Evolutionary conservation across 176 grass and related monocot species (phyloP).

Genomic region (Lolium perenne): DNA sequence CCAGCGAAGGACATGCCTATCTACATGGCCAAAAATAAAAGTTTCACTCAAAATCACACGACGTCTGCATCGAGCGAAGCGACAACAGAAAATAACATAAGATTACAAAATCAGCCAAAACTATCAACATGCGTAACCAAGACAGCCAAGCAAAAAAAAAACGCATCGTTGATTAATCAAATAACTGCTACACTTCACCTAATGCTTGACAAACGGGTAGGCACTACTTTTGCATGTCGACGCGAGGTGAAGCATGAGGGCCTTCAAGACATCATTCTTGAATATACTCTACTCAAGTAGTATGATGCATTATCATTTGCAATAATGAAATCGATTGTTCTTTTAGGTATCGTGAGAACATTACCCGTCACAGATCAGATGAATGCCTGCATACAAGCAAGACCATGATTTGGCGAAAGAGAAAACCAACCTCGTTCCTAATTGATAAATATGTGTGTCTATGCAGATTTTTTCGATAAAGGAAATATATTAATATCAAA

Average conservation of each 20-base stretch:
- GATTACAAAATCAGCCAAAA: neutral
- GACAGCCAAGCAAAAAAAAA: neutral
- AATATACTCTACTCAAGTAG: neutral
- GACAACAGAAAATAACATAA: conserved; percentile 14
- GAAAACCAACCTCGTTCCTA: too few relatives aligned
- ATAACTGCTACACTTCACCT: neutral
- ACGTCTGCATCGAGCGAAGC: conserved; percentile 25
- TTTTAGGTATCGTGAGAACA: too few relatives aligned
- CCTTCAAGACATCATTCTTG: neutral
- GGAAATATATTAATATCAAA: too few relatives aligned
- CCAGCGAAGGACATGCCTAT: neutral
- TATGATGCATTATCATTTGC: neutral
- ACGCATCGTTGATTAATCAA: neutral
- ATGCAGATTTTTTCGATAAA: too few relatives aligned
- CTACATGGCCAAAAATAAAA: neutral
- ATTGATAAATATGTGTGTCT: too few relatives aligned
- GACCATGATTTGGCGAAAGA: too few relatives aligned
- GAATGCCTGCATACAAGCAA: too few relatives aligned
- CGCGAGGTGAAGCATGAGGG: neutral
- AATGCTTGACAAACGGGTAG: conserved; percentile 9
- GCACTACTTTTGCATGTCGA: neutral
- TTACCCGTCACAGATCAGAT: too few relatives aligned
- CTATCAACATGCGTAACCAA: neutral
- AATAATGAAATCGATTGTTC: too few relatives aligned
- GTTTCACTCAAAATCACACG: neutral